Percentiles rank a stretch among this genome's conserved stretches.
phyloP scores from a whole-genome alignment of 2,329 filamentous ascomycete genomes.

The Neonectria hederae region DNA sequence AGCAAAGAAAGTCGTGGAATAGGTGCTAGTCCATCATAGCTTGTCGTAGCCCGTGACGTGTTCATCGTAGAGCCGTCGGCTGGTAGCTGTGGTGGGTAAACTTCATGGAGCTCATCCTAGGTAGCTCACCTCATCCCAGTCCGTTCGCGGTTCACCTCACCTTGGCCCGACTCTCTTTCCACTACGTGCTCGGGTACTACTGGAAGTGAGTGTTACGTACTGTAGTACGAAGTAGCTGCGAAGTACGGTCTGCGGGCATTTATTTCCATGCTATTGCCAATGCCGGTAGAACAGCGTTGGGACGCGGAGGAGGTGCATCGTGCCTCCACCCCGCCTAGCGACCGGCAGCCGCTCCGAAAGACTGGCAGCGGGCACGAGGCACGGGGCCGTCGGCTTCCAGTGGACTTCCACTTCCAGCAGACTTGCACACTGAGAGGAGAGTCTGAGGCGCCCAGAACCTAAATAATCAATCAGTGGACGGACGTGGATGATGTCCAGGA shows the following conservation, averaged over 20 bases:
- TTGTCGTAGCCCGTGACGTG: conserved; percentile 34
- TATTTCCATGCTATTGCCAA: not conserved
- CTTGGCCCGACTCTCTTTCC: not conserved
- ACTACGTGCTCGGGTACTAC: too few species aligned
- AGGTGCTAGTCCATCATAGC: not conserved
- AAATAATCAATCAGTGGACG: conserved; percentile 26
- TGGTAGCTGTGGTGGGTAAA: conserved; percentile 13
- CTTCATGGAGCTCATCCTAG: conserved; percentile 9
- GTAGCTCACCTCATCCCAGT: conserved; percentile 18
- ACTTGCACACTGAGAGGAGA: not conserved
- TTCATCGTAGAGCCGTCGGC: conserved; percentile 30
- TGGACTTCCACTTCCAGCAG: conserved; percentile 20
- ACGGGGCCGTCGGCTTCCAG: conserved; percentile 21
- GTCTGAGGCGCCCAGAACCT: conserved; percentile 16
- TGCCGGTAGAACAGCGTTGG: conserved; percentile 4
- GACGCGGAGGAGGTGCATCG: not conserved
- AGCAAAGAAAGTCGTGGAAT: conserved; percentile 11
- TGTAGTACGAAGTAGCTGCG: not conserved
- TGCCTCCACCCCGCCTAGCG: not conserved
- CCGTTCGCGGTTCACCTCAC: not conserved
- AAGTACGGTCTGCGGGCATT: not conserved
- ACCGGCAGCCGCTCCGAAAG: not conserved
- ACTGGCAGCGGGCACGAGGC: not conserved
- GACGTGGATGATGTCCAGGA: not conserved
- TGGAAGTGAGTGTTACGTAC: too few species aligned